Evolutionary conservation across 768 basidiomycete genomes (phyloP).

Genomic region (Trametes elegans): DNA sequence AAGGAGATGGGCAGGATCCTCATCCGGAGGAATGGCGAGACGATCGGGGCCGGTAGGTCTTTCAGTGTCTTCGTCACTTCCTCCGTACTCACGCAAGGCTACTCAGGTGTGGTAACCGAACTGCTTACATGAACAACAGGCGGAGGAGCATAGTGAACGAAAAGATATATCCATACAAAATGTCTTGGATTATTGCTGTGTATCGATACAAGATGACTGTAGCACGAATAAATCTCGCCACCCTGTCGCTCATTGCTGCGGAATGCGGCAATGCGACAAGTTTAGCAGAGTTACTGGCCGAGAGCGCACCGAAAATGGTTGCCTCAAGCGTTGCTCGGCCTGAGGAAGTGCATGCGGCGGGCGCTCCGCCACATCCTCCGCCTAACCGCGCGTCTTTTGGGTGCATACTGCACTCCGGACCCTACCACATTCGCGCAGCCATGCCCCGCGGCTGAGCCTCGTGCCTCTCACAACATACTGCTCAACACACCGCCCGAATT

Average conservation of each 20-base stretch:
- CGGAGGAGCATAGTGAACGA: background rate
- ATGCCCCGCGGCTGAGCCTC: background rate
- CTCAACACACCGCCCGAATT: no score
- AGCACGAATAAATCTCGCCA: background rate
- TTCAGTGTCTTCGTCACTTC: background rate
- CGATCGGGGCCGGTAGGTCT: conserved; percentile 76
- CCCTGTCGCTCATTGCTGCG: no score
- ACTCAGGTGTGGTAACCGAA: conserved; percentile 18
- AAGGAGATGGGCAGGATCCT: conserved; percentile 97
- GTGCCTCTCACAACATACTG: background rate
- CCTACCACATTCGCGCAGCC: no score
- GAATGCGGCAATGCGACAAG: no score
- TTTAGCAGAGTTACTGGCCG: no score
- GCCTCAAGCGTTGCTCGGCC: no score
- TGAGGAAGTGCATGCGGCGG: no score
- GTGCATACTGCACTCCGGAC: no score
- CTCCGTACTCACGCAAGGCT: background rate
- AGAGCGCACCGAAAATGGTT: no score
- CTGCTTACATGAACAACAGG: conserved; percentile 5
- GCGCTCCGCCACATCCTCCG: no score
- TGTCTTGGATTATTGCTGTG: background rate
- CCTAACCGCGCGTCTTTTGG: no score
- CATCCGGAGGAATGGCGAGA: conserved; percentile 87
- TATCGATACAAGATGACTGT: background rate
- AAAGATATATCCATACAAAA: no score